phyloP scores from a whole-genome alignment of 2,329 filamentous ascomycete genomes.

The Metarhizium guizhouense region DNA sequence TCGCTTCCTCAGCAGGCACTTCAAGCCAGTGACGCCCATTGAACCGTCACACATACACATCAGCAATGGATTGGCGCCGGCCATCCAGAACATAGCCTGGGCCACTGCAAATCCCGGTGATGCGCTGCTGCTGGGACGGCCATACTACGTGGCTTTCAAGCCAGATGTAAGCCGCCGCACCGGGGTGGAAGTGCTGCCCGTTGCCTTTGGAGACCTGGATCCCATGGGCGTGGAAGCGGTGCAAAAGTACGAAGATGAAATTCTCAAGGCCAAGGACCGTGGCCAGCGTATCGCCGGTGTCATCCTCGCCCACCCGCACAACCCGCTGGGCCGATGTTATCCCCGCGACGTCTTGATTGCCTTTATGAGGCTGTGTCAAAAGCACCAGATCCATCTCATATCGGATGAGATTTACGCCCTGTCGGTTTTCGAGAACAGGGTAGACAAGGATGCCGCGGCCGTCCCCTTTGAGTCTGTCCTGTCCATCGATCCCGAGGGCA shows the following conservation, averaged over 20 bases:
- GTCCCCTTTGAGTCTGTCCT: slow-evolving; percentile 36
- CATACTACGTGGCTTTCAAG: slow-evolving; percentile 39
- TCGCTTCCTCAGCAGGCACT: slow-evolving; percentile 25
- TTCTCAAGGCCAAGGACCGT: slow-evolving; percentile 25
- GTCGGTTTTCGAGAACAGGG: slow-evolving; percentile 36
- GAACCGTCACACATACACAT: slow-evolving; percentile 24
- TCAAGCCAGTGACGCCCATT: slow-evolving; percentile 20
- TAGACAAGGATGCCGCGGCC: slow-evolving; percentile 15
- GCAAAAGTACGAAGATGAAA: slow-evolving; percentile 32
- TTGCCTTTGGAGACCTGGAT: slow-evolving; percentile 34
- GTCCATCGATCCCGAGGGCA: slow-evolving; percentile 29
- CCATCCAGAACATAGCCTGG: slow-evolving; percentile 31
- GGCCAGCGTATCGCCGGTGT: slow-evolving; percentile 36
- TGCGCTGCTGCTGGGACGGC: slow-evolving; percentile 29
- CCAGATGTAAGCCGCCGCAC: slow-evolving; percentile 34
- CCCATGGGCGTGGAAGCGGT: slow-evolving; percentile 33
- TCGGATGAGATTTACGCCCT: slow-evolving; percentile 42
- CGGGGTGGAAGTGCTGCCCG: slow-evolving; percentile 30
- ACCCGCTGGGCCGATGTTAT: slow-evolving; percentile 42
- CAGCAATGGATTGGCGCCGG: slow-evolving; percentile 31
- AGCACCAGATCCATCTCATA: slow-evolving; percentile 42
- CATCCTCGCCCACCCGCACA: slow-evolving; percentile 42
- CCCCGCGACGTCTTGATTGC: slow-evolving; percentile 26
- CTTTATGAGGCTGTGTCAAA: slow-evolving; percentile 36
- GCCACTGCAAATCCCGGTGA: slow-evolving; percentile 29